Conservation (phyloP, 2,329 filamentous ascomycete genomes). For the Emergomyces orientalis region DNA sequence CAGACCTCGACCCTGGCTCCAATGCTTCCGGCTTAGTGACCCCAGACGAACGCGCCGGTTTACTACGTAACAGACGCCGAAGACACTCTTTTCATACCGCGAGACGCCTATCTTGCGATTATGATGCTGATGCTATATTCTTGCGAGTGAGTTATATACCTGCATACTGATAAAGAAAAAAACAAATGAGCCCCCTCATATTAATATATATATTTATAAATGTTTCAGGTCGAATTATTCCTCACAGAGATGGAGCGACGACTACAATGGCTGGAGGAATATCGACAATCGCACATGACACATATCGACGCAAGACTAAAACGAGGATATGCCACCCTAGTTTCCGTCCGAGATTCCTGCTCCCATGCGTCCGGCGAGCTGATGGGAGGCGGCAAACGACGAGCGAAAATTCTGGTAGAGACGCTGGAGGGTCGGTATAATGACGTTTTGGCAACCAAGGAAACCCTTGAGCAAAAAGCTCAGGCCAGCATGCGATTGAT, state of each 20-base stretch:
- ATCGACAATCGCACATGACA: conserved; percentile 70
- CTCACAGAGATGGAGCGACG: conserved; percentile 76
- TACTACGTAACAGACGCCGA: conserved; percentile 33
- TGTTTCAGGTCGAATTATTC: conserved; percentile 40
- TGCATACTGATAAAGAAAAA: not conserved
- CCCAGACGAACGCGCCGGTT: conserved; percentile 25
- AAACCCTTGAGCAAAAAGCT: conserved; percentile 85
- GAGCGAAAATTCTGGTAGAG: conserved; percentile 83
- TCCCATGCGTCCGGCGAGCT: conserved; percentile 84
- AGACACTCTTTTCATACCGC: conserved; percentile 39
- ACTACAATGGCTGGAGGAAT: conserved; percentile 79
- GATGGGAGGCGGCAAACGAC: conserved; percentile 72
- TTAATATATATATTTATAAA: not conserved
- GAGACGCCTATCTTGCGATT: conserved; percentile 36
- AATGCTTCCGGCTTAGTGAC: conserved; percentile 22
- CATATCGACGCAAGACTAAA: conserved; percentile 76
- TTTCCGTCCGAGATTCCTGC: conserved; percentile 79
- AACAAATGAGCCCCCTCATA: not conserved
- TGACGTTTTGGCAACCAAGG: conserved; percentile 72
- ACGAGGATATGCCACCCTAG: conserved; percentile 74
- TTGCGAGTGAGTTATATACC: conserved; percentile 27
- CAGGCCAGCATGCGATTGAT: conserved; percentile 77
- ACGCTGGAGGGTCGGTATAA: conserved; percentile 83
- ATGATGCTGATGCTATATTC: conserved; percentile 38
- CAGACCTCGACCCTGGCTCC: conserved; percentile 15